These are phyloP conservation scores for Melastoma malabathricum DNA, from an alignment of 345 rosid genomes.

Conservation along the genomic window DNA sequence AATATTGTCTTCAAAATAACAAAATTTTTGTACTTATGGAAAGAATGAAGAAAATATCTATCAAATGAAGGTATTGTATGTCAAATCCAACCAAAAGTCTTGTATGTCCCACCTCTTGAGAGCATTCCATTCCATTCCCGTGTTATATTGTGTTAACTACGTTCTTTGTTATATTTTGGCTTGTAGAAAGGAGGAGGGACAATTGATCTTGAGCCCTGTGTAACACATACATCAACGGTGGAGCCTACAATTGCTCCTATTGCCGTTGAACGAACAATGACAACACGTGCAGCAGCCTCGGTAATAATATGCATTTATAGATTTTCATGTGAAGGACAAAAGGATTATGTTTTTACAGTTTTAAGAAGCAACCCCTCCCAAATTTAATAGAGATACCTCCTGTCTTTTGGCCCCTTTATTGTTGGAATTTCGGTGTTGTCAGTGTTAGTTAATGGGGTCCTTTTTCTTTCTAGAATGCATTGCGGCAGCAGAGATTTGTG, in stretches of 20 bases:
- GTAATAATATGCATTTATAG: slow-evolving; percentile 22
- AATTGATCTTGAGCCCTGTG: slow-evolving; percentile 91
- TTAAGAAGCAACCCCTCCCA: no score
- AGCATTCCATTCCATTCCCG: background rate
- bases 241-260: slow-evolving; percentile 99
- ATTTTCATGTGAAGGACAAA: no score
- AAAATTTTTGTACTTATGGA: no score
- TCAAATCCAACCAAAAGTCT: no score
- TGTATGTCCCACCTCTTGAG: slow-evolving; percentile 1
- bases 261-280: slow-evolving; percentile 97
- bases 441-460: background rate
- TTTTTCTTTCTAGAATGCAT: slow-evolving; percentile 53
- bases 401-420: no score
- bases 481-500: slow-evolving; percentile 93
- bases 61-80: no score
- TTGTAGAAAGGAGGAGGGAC: slow-evolving; percentile 95
- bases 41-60: no score
- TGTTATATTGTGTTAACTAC: background rate
- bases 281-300: slow-evolving; percentile 99
- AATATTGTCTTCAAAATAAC: no score
- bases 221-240: slow-evolving; percentile 81
- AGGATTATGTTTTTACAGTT: no score
- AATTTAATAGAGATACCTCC: no score
- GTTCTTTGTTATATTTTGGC: background rate
- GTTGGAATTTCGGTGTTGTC: no score